Conservation (phyloP, 805 yeast genomes). For the Scheffersomyces amazonensis region DNA sequence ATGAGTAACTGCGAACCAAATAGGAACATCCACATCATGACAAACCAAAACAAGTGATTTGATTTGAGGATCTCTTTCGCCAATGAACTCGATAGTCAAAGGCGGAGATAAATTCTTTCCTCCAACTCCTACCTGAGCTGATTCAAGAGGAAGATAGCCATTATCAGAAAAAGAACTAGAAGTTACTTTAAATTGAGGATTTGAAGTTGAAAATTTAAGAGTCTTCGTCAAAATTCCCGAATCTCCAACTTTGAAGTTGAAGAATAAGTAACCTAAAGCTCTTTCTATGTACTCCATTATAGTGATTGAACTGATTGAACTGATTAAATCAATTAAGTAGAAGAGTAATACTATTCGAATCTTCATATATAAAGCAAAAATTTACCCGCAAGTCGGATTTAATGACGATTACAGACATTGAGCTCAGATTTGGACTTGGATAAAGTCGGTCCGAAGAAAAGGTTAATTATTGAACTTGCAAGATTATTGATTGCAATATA, state of each 20-base stretch:
- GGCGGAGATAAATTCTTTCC: slow-evolving; percentile 7
- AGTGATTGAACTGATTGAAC: too few species aligned
- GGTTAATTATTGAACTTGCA: too few species aligned
- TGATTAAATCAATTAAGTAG: too few species aligned
- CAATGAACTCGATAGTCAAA: slow-evolving; percentile 1
- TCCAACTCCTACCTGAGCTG: slow-evolving; percentile 9
- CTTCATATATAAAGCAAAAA: too few species aligned
- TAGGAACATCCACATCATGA: slow-evolving; percentile 13
- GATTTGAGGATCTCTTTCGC: neutral
- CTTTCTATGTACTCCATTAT: neutral
- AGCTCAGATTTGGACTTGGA: too few species aligned
- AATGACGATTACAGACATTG: too few species aligned
- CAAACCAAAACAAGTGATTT: slow-evolving; percentile 9
- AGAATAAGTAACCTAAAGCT: slow-evolving; percentile 6
- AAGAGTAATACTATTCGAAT: too few species aligned
- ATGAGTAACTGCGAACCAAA: slow-evolving; percentile 9
- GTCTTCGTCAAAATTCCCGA: slow-evolving; percentile 3
- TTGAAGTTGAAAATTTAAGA: slow-evolving; percentile 1
- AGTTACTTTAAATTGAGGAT: slow-evolving; percentile 4
- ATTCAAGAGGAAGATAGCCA: slow-evolving; percentile 7
- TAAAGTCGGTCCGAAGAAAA: too few species aligned
- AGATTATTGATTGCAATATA: too few species aligned
- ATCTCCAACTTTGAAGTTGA: slow-evolving; percentile 7
- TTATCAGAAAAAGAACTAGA: slow-evolving; percentile 9
- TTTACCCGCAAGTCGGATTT: too few species aligned